These are phyloP conservation scores for Chaetomiaceae sp. DNA, from an alignment of 2,329 filamentous ascomycete species.

Conservation along the genomic window DNA sequence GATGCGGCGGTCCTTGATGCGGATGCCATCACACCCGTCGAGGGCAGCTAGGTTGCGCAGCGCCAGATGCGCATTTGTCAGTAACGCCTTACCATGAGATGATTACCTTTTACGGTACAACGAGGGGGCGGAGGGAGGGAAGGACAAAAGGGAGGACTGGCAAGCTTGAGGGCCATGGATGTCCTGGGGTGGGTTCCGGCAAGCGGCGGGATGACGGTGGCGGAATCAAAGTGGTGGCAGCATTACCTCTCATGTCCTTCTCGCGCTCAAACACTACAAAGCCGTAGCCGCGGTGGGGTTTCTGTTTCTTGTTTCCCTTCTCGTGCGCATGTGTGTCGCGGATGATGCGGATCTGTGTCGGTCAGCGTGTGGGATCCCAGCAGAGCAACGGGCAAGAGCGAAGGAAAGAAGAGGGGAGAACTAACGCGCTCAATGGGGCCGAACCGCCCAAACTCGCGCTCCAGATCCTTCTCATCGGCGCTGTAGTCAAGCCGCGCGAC, in stretches of 20 bases:
- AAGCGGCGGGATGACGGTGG: slow-evolving; percentile 15
- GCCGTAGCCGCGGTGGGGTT: slow-evolving; percentile 83
- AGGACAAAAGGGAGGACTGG: slow-evolving; percentile 37
- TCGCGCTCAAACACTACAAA: slow-evolving; percentile 97
- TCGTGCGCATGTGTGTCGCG: slow-evolving; percentile 66
- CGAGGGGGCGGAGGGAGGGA: slow-evolving; percentile 19
- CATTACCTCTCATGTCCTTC: slow-evolving; percentile 98
- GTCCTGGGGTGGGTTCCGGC: slow-evolving; percentile 32
- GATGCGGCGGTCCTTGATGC: slow-evolving; percentile 86
- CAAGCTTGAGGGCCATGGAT: slow-evolving; percentile 52
- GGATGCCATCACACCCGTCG: slow-evolving; percentile 77
- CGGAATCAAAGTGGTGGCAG: slow-evolving; percentile 40
- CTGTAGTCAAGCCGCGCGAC: slow-evolving; percentile 88
- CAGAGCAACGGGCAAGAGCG: no score
- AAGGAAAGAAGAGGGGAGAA: slow-evolving; percentile 12
- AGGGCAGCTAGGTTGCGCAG: slow-evolving; percentile 73
- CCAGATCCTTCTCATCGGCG: slow-evolving; percentile 80
- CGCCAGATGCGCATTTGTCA: slow-evolving; percentile 63
- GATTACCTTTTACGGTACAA: slow-evolving; percentile 27
- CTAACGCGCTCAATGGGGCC: slow-evolving; percentile 88
- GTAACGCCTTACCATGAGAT: slow-evolving; percentile 56
- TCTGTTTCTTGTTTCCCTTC: slow-evolving; percentile 72
- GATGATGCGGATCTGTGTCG: slow-evolving; percentile 76
- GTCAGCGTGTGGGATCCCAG: slow-evolving; percentile 5
- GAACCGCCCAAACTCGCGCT: slow-evolving; percentile 88